These are phyloP conservation scores for Rutidosis leptorrhynchoides DNA, from an alignment of 129 eudicot genomes.

Conservation along the genomic window DNA sequence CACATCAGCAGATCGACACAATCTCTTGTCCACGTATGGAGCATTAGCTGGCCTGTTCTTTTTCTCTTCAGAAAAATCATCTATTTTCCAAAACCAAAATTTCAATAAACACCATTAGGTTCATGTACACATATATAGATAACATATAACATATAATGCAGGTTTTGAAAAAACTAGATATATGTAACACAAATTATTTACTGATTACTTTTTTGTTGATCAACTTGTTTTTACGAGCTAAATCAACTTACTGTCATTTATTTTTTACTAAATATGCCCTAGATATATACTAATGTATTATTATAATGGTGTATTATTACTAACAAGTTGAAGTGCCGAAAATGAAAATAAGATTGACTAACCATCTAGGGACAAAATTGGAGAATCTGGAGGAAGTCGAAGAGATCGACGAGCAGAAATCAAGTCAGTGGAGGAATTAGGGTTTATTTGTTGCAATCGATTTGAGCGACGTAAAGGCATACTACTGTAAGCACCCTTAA, in stretches of 20 bases:
- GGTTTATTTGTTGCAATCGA: conserved; percentile 37
- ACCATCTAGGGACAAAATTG: conserved; percentile 24
- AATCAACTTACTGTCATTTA: too few species aligned
- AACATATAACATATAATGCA: neutral
- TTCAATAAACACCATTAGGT: neutral
- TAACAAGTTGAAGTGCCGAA: neutral
- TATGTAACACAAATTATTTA: too few species aligned
- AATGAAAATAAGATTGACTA: neutral
- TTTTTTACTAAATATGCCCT: neutral
- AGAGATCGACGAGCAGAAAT: conserved; percentile 26
- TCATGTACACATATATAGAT: neutral
- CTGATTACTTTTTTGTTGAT: too few species aligned
- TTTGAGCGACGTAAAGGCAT: conserved; percentile 59
- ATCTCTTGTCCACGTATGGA: conserved; percentile 36
- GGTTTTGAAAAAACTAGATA: too few species aligned
- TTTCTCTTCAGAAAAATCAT: conserved; percentile 27
- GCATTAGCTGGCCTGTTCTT: conserved; percentile 53
- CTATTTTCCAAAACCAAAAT: conserved; percentile 13
- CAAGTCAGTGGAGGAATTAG: neutral
- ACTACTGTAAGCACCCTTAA: conserved; percentile 34
- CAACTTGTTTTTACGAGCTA: too few species aligned
- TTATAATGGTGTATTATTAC: neutral
- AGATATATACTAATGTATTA: neutral
- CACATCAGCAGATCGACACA: conserved; percentile 29
- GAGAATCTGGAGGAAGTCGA: conserved; percentile 17